phyloP scores from a whole-genome alignment of 2,329 filamentous ascomycete species.

The Ascochyta fabae region DNA sequence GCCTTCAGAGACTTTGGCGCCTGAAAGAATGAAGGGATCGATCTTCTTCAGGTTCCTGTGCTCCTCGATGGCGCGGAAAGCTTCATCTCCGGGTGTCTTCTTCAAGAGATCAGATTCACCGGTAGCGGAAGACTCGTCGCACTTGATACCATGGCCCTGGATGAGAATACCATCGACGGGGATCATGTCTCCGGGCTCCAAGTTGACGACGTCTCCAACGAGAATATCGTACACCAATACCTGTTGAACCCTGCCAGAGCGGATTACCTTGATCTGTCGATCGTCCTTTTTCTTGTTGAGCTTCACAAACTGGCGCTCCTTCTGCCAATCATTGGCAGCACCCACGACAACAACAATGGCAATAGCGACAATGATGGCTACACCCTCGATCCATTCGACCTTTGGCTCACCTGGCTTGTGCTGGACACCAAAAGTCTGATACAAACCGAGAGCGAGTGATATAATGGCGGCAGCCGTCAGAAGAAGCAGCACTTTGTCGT shows the following conservation, averaged over 20 bases:
- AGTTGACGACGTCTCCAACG: slow-evolving; percentile 73
- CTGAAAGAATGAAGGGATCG: slow-evolving; percentile 88
- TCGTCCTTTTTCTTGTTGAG: slow-evolving; percentile 82
- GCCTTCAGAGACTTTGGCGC: slow-evolving; percentile 77
- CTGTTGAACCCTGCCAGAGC: slow-evolving; percentile 73
- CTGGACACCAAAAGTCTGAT: slow-evolving; percentile 68
- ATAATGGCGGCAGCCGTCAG: slow-evolving; percentile 69
- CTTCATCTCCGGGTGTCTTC: slow-evolving; percentile 70
- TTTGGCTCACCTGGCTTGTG: slow-evolving; percentile 60
- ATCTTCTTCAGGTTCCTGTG: slow-evolving; percentile 68
- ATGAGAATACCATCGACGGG: slow-evolving; percentile 75
- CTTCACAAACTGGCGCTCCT: slow-evolving; percentile 80
- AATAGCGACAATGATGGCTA: slow-evolving; percentile 79
- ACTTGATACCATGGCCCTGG: slow-evolving; percentile 69
- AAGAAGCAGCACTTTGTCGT: slow-evolving; percentile 72
- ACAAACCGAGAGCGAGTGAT: slow-evolving; percentile 76
- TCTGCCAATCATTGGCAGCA: slow-evolving; percentile 82
- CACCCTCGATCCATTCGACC: slow-evolving; percentile 82
- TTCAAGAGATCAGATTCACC: slow-evolving; percentile 76
- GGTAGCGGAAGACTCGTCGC: slow-evolving; percentile 76
- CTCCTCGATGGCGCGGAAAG: slow-evolving; percentile 68
- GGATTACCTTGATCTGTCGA: slow-evolving; percentile 73
- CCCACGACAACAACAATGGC: slow-evolving; percentile 77
- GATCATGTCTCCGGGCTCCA: slow-evolving; percentile 73
- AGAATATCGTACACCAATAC: slow-evolving; percentile 71